phyloP scores from a whole-genome alignment of 2,329 filamentous ascomycete genomes.

The Dactylellina haptotyla region DNA sequence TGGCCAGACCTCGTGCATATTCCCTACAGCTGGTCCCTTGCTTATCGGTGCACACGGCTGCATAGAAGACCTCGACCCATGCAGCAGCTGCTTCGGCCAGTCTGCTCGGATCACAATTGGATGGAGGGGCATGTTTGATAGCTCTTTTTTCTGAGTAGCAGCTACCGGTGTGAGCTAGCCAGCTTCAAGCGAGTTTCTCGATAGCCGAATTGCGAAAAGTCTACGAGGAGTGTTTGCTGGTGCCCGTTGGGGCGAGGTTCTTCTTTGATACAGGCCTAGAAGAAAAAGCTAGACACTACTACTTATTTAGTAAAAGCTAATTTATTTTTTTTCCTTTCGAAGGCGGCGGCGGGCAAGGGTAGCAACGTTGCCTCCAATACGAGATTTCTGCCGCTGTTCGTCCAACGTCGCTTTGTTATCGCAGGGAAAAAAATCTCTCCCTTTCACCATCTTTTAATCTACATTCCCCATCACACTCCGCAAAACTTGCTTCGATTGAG shows the following conservation, averaged over 20 bases:
- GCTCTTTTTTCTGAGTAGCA: too few relatives aligned
- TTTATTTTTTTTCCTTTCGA: constrained; percentile 20
- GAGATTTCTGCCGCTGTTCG: constrained; percentile 15
- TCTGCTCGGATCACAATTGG: background rate
- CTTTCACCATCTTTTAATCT: constrained; percentile 9
- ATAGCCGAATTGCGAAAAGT: constrained; percentile 54
- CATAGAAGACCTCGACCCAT: constrained; percentile 12
- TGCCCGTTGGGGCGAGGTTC: constrained; percentile 12
- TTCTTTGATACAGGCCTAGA: background rate
- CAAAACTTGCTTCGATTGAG: constrained; percentile 4
- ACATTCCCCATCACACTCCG: background rate
- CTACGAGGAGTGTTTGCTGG: constrained; percentile 36
- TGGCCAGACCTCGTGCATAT: constrained; percentile 34
- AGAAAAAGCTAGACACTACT: constrained; percentile 23
- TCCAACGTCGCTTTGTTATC: constrained; percentile 36
- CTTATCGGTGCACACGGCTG: constrained; percentile 49
- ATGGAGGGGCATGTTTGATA: constrained; percentile 28
- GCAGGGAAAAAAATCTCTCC: constrained; percentile 29
- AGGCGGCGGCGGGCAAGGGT: constrained; percentile 7
- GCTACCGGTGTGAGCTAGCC: constrained; percentile 4
- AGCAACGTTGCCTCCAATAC: constrained; percentile 33
- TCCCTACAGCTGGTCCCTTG: constrained; percentile 40
- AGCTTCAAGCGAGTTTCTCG: constrained; percentile 28
- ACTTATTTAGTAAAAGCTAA: constrained; percentile 2
- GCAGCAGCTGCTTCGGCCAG: constrained; percentile 3